Base-by-base conservation (phyloP, 2,329 filamentous ascomycete species). In the Microdochium trichocladiopsis region DNA sequence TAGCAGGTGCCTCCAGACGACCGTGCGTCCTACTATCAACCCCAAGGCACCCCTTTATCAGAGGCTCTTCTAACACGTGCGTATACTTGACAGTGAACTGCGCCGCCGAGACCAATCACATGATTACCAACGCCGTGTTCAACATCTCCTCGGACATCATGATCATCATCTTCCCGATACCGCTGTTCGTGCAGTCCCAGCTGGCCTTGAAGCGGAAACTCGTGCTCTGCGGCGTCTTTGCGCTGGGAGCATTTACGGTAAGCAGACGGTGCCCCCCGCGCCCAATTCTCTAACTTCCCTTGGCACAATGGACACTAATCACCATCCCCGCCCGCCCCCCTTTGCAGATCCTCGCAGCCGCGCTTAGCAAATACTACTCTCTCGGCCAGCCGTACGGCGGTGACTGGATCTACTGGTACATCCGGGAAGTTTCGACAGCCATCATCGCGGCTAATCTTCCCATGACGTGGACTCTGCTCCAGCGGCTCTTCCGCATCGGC, bases 111-210 rank as follows among this genome's bases (percentile, higher is more conserved):
- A 70, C 75, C 16, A 70, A 81, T 59, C 83, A 83, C 58, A 71
- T 82, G 11, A 82, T 83, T 49, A 76, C 78, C 16, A 81, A 84
- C 53, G 75, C 78, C 1, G 70, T 74, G 3, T 75, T 85, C 60
- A 85, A 86, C 57, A 76, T 84, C 49, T 75, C 77, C 2, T 82
- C 79, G 24, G 82, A 85, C 56, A 36, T 83, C 2, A 72, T 80
- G 67, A 83, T 86, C 61, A 75, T 85, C 25, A 60, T 72, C 3
- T 75, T 85, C 21, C 79, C 80, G 1, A 70, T 84, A 56, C 80
- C 80, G 2, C 57, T 77, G 24, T 69, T 84, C 25, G 57, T 77
- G 11, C 71, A 71, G 24, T 72, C 81, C 1, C 72, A 74, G 47
- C 67, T 84, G 2, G 66, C 72, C 5, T 37, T 69, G 1, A 77